Conservation (phyloP, 1,284 basidiomycete species). For the Schizopora paradoxa region DNA sequence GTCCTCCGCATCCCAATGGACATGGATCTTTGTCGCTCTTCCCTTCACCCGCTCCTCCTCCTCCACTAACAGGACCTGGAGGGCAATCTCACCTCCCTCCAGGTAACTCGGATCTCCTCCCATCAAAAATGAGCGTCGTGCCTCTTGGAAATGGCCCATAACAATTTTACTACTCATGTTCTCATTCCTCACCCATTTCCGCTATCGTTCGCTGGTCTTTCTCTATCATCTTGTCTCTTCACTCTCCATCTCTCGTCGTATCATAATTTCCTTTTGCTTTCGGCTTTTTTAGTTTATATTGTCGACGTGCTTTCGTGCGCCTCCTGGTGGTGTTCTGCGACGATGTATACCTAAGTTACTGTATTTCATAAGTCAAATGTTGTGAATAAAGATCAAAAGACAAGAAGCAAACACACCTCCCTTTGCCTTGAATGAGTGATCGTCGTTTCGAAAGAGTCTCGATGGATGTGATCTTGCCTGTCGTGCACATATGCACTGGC, state of each 20-base stretch:
- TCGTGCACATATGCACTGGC: too few relatives aligned
- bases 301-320: background rate
- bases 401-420: too few relatives aligned
- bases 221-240: background rate
- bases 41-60: conserved; percentile 3
- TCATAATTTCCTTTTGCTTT: background rate
- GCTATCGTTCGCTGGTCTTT: background rate
- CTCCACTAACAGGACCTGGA: conserved; percentile 12
- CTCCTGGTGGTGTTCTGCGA: conserved; percentile 1
- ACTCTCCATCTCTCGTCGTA: background rate
- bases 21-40: conserved; percentile 7
- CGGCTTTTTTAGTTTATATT: background rate
- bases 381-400: too few relatives aligned
- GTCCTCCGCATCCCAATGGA: conserved; percentile 3
- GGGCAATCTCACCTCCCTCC: conserved; percentile 7
- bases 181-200: background rate
- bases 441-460: too few relatives aligned
- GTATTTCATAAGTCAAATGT: conserved; percentile 1
- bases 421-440: too few relatives aligned
- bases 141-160: conserved; percentile 17
- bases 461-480: too few relatives aligned
- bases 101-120: conserved; percentile 7
- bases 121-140: conserved; percentile 17
- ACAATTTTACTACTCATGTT: background rate
- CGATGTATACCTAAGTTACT: conserved; percentile 13